These are phyloP conservation scores for Serpula lacrymans DNA, from an alignment of 768 basidiomycete species.

Conservation along the genomic window DNA sequence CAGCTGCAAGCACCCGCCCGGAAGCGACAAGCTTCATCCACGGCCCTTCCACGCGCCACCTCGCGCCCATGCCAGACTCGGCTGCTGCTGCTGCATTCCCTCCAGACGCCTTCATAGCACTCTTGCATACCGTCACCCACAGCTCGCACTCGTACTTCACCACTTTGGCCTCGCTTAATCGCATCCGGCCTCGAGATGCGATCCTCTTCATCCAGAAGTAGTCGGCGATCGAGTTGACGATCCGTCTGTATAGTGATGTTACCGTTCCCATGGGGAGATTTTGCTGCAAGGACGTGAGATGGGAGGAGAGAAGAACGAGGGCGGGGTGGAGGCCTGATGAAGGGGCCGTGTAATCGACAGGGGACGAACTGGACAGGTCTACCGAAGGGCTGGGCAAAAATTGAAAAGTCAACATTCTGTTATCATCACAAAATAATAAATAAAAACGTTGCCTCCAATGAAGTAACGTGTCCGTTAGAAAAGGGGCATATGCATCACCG, in stretches of 20 bases:
- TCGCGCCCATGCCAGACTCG: constrained; percentile 42
- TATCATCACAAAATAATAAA: constrained; percentile 1
- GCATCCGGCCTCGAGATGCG: constrained; percentile 53
- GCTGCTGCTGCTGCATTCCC: too few species aligned
- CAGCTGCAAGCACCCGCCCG: constrained; percentile 60
- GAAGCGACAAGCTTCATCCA: constrained; percentile 76
- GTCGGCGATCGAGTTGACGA: constrained; percentile 65
- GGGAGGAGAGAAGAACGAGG: constrained; percentile 76
- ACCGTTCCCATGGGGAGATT: constrained; percentile 58
- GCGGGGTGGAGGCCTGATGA: constrained; percentile 73
- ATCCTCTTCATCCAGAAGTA: too few species aligned
- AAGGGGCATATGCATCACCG: neutral
- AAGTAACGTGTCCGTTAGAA: constrained; percentile 3
- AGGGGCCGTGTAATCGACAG: constrained; percentile 43
- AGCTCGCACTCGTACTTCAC: constrained; percentile 73
- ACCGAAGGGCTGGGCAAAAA: too few species aligned
- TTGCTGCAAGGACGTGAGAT: constrained; percentile 63
- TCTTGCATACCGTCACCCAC: constrained; percentile 78
- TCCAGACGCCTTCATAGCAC: constrained; percentile 46
- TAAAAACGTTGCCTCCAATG: constrained; percentile 12
- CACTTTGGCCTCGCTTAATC: constrained; percentile 51
- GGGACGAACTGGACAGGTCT: too few species aligned
- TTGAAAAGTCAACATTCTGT: constrained; percentile 2
- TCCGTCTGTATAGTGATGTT: constrained; percentile 69
- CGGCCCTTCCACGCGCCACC: constrained; percentile 60